Evolutionary conservation across 352 stramenopile species (phyloP).

Genomic region (Globisporangium nodosum): DNA sequence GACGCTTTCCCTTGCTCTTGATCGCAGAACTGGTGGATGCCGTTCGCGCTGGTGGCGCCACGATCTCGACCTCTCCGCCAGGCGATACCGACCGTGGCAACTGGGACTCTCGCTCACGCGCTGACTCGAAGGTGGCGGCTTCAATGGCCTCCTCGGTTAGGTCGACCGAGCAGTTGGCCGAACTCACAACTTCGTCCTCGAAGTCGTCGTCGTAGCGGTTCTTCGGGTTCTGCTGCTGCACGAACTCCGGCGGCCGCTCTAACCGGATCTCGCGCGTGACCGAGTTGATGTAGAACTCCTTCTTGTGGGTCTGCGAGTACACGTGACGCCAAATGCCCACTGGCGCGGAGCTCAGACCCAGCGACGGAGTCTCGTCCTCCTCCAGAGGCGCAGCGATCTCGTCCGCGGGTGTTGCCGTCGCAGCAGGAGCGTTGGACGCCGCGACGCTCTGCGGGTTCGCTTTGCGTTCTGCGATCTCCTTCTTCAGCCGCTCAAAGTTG

Average conservation of each 20-base stretch:
- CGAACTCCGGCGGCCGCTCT: conserved; percentile 39
- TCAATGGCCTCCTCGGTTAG: conserved; percentile 7
- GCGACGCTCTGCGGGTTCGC: conserved; percentile 28
- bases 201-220: conserved; percentile 45
- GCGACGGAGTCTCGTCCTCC: not conserved
- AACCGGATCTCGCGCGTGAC: conserved; percentile 67
- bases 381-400: conserved; percentile 6
- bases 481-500: conserved; percentile 68
- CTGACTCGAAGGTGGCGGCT: not conserved
- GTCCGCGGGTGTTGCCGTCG: conserved; percentile 1
- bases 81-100: not conserved
- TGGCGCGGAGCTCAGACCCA: conserved; percentile 10
- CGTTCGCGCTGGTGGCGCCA: conserved; percentile 9
- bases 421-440: conserved; percentile 12
- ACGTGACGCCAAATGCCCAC: conserved; percentile 67
- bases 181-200: conserved; percentile 19
- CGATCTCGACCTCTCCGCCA: conserved; percentile 12
- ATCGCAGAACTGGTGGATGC: conserved; percentile 13
- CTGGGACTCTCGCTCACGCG: not conserved
- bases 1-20: conserved; percentile 25
- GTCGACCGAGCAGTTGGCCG: conserved; percentile 10
- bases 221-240: conserved; percentile 46
- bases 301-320: conserved; percentile 45
- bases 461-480: conserved; percentile 63
- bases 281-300: conserved; percentile 79